Evolutionary conservation across 2,329 filamentous ascomycete species (phyloP), one percentile per base, ranked within the genome.

Genomic region (Hymenoscyphus repandus): DNA sequence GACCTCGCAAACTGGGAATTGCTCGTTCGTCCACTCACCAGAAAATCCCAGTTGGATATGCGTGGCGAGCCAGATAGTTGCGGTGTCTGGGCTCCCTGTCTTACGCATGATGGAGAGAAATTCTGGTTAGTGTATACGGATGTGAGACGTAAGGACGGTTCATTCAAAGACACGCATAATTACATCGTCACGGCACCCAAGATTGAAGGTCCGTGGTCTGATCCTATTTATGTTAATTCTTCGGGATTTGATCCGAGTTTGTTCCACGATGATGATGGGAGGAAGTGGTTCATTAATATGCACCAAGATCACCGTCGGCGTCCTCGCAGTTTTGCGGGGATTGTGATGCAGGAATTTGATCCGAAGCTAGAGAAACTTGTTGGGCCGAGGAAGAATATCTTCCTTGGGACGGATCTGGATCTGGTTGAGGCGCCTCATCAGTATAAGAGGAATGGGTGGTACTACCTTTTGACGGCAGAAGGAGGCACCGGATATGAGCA

Each of bases 121-220:
- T 85, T 83, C 66, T 84, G 76, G 73, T 74, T 85, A 5, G 80
- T 84, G 1, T 85, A 82, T 63, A 83, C 80, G 1, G 79, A 84
- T 58, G 80, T 85, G 13, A 85, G 83, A 68, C 78, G 81, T 56
- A 84, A 84, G 62, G 82, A 85, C 57, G 82, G 81, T 11, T 78
- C 75, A 2, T 83, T 82, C 72, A 83, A 82, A 63, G 80, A 83
- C 58, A 74, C 78, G 1, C 80, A 77, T 56, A 85, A 83, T 59
- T 85, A 83, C 61, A 82, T 85, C 51, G 75, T 85, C 47, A 76
- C 62, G 32, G 73, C 77, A 1, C 67, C 72, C 0, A 58, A 68
- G 5, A 78, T 83, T 47, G 72, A 77, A 34, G 81, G 80, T 0
- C 79, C 80, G 0, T 84, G 81, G 81, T 80, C 78, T 0, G 80